Conservation (phyloP, 345 rosid species). For the Eucalyptus pumila region DNA sequence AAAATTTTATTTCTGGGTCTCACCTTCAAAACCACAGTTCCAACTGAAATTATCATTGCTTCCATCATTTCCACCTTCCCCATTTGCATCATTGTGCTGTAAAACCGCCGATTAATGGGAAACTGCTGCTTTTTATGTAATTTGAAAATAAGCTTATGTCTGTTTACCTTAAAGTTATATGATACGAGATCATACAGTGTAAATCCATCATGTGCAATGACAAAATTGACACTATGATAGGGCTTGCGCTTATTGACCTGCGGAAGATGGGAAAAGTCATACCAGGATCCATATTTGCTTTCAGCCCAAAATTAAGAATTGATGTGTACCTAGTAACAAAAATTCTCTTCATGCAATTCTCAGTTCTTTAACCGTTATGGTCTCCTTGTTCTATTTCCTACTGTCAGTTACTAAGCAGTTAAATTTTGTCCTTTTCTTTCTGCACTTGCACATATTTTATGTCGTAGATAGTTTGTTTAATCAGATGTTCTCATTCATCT, state of each 20-base stretch:
- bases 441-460: background rate
- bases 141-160: background rate
- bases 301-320: background rate
- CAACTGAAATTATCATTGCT: constrained; percentile 84
- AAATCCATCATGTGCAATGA: constrained; percentile 92
- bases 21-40: constrained; percentile 97
- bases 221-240: constrained; percentile 71
- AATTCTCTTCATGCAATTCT: background rate
- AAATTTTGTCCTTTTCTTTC: background rate
- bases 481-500: background rate
- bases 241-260: constrained; percentile 90
- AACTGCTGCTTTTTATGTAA: background rate
- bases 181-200: constrained; percentile 82
- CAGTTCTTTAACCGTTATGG: background rate
- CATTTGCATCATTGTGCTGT: constrained; percentile 96
- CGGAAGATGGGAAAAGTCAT: background rate
- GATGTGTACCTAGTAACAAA: background rate
- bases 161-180: constrained; percentile 64
- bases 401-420: background rate
- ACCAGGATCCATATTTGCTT: background rate
- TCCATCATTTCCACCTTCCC: constrained; percentile 96
- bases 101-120: background rate
- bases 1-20: background rate
- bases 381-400: background rate
- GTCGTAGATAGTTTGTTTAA: background rate